Conservation (phyloP, 2,329 filamentous ascomycete genomes). For the Penicillium janthinellum region DNA sequence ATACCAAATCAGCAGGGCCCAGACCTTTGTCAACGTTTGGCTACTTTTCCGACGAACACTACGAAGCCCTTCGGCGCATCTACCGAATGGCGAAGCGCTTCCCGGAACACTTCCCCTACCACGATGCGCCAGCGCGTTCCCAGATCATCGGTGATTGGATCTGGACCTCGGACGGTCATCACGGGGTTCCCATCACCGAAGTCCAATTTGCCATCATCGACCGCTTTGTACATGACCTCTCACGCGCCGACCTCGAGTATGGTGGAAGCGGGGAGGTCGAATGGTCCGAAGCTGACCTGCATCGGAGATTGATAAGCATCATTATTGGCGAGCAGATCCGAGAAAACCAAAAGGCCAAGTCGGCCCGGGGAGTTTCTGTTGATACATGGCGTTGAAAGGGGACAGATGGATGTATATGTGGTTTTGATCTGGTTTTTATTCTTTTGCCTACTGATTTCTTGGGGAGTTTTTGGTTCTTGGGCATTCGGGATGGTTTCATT, state of each 20-base stretch:
- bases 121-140: conserved; percentile 36
- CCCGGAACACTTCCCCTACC: conserved; percentile 43
- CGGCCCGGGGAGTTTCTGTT: conserved; percentile 25
- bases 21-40: conserved; percentile 39
- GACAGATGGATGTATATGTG: conserved; percentile 4
- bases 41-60: conserved; percentile 47
- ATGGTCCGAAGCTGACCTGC: conserved; percentile 49
- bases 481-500: conserved; percentile 18
- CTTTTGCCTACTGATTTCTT: conserved; percentile 1
- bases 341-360: conserved; percentile 40
- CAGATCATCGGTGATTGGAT: conserved; percentile 47
- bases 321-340: conserved; percentile 51
- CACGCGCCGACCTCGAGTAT: conserved; percentile 36
- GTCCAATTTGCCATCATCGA: conserved; percentile 47
- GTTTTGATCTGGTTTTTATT: conserved; percentile 11
- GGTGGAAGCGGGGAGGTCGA: conserved; percentile 43
- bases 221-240: conserved; percentile 42
- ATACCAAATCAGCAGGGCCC: conserved; percentile 17
- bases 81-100: conserved; percentile 42
- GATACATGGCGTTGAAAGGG: conserved; percentile 32
- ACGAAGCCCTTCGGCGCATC: conserved; percentile 40
- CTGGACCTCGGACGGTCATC: conserved; percentile 45
- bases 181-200: conserved; percentile 46
- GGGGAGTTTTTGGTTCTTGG: conserved; percentile 11
- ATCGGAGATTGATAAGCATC: conserved; percentile 48